Evolutionary conservation across 192 early-diverging fungal species (phyloP).

Genomic region (Bifiguratus adelaidae): DNA sequence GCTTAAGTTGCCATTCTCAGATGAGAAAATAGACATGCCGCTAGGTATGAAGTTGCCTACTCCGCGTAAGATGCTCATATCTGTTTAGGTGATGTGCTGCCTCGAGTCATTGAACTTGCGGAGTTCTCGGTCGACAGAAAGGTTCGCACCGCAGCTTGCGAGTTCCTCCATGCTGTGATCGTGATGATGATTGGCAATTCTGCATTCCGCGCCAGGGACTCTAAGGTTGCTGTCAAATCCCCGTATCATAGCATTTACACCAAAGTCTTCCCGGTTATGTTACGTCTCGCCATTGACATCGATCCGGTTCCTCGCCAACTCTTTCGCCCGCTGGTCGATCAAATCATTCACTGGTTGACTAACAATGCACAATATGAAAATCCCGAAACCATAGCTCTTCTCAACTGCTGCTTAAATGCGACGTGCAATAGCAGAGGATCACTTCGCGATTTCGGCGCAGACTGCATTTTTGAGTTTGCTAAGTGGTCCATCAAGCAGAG

Average conservation of each 20-base stretch:
- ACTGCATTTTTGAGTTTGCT: constrained; percentile 64
- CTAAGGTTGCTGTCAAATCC: constrained; percentile 27
- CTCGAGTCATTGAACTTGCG: constrained; percentile 63
- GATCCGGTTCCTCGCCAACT: constrained; percentile 62
- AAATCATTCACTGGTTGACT: constrained; percentile 76
- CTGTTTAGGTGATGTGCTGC: constrained; percentile 57
- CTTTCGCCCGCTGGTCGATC: constrained; percentile 48
- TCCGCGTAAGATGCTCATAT: neutral
- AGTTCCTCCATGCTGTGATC: constrained; percentile 58
- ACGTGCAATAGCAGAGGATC: constrained; percentile 32
- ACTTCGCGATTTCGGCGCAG: constrained; percentile 62
- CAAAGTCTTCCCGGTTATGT: constrained; percentile 56
- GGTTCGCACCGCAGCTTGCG: constrained; percentile 64
- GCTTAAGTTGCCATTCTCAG: constrained; percentile 57
- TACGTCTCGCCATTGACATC: constrained; percentile 59
- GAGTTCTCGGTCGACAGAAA: constrained; percentile 63
- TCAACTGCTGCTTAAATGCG: constrained; percentile 61
- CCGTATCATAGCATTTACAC: constrained; percentile 52
- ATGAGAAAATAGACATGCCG: constrained; percentile 47
- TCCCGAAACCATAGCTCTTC: constrained; percentile 60
- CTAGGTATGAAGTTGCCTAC: constrained; percentile 34
- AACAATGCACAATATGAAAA: constrained; percentile 66
- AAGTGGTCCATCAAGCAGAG: constrained; percentile 69
- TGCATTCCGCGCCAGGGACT: constrained; percentile 37
- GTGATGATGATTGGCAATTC: constrained; percentile 68